These are phyloP conservation scores for Gyrodon lividus DNA, from an alignment of 768 basidiomycete genomes.

Conservation along the genomic window DNA sequence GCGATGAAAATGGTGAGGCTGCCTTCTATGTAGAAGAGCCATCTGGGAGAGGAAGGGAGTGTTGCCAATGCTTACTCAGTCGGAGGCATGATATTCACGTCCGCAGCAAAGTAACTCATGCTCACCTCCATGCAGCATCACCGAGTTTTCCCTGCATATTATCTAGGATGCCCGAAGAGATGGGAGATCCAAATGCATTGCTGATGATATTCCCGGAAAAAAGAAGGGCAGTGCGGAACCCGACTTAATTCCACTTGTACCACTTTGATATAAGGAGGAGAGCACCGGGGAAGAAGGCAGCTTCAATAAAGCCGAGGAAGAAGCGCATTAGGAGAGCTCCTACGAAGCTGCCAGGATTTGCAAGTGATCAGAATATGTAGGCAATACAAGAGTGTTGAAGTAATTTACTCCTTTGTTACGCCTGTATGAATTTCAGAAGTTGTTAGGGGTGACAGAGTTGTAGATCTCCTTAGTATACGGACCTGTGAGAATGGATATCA, in stretches of 20 bases:
- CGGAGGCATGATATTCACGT: no score
- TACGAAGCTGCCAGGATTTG: neutral
- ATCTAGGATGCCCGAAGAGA: conserved; percentile 43
- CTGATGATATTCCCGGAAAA: conserved; percentile 47
- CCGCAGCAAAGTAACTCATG: neutral
- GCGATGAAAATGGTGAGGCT: conserved; percentile 49
- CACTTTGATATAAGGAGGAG: conserved; percentile 3
- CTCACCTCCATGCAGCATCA: conserved; percentile 45
- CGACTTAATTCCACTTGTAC: conserved; percentile 38
- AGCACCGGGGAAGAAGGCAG: neutral
- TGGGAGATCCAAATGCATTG: conserved; percentile 48
- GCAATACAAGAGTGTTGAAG: no score
- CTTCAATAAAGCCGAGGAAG: conserved; percentile 6
- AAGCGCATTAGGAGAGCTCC: conserved; percentile 1
- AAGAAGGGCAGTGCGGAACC: conserved; percentile 36
- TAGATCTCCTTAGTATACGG: conserved; percentile 49
- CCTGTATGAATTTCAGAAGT: neutral
- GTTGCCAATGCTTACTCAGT: no score
- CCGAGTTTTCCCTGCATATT: conserved; percentile 47
- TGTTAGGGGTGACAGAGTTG: conserved; percentile 36
- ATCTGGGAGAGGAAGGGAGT: no score
- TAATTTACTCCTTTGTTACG: neutral
- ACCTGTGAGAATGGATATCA: conserved; percentile 39
- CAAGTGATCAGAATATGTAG: neutral
- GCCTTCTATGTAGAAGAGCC: conserved; percentile 68